A percentile compares a stretch with the other conserved stretches of the same genome.
phyloP scores from a whole-genome alignment of 2,329 filamentous ascomycete species.

The Elsinoe australis region DNA sequence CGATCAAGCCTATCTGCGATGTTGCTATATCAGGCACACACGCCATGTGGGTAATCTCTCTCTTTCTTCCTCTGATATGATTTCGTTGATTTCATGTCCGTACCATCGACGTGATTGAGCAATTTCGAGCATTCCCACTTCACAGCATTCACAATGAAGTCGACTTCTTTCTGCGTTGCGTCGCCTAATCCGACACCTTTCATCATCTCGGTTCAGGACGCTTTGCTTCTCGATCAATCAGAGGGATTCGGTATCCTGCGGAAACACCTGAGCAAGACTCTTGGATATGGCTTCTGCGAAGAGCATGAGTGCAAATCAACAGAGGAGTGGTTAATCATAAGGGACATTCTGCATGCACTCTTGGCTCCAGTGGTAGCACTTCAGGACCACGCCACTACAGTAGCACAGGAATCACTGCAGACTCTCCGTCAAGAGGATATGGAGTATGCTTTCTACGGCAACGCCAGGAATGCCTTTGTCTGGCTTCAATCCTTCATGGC shows the following conservation, averaged over 20 bases:
- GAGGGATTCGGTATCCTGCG: slow-evolving; percentile 40
- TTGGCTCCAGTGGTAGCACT: slow-evolving; percentile 52
- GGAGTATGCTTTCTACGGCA: slow-evolving; percentile 50
- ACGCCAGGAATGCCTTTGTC: slow-evolving; percentile 50
- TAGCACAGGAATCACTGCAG: slow-evolving; percentile 45
- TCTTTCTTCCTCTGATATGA: slow-evolving; percentile 1
- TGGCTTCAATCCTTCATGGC: slow-evolving; percentile 55
- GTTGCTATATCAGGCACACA: slow-evolving; percentile 14
- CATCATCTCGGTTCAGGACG: slow-evolving; percentile 36
- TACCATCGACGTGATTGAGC: slow-evolving; percentile 5
- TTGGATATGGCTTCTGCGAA: slow-evolving; percentile 38
- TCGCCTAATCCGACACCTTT: slow-evolving; percentile 35
- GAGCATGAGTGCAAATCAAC: slow-evolving; percentile 32
- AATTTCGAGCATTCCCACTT: background rate
- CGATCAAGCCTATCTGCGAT: background rate
- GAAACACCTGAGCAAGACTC: slow-evolving; percentile 35
- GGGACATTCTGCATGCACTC: slow-evolving; percentile 52
- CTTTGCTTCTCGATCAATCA: slow-evolving; percentile 33
- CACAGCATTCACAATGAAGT: slow-evolving; percentile 14
- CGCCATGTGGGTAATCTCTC: background rate
- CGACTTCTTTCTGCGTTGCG: slow-evolving; percentile 16
- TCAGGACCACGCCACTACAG: slow-evolving; percentile 46
- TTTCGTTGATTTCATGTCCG: slow-evolving; percentile 5
- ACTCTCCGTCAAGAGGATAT: slow-evolving; percentile 44
- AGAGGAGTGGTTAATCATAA: slow-evolving; percentile 44